Evolutionary conservation across 139 green algal species (phyloP).

Genomic region (Astrephomene gubernaculifera): DNA sequence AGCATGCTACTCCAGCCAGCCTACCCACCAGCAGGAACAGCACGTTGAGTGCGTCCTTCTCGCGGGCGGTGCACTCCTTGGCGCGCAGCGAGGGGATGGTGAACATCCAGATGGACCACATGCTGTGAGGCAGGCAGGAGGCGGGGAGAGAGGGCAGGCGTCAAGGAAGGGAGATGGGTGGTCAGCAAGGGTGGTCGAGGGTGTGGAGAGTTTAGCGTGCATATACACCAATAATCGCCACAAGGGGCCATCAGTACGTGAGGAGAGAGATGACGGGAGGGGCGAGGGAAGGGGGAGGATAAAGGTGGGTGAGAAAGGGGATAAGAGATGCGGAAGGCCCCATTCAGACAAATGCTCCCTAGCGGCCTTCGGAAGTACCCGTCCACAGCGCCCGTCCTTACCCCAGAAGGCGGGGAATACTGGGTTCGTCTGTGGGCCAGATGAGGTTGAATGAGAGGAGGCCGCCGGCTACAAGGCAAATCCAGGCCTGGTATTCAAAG

Average conservation of each 20-base stretch:
- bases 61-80: slow-evolving; percentile 86
- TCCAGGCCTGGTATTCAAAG: slow-evolving; percentile 90
- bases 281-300: too few relatives aligned
- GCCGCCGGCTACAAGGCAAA: slow-evolving; percentile 77
- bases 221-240: too few relatives aligned
- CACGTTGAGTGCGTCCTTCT: slow-evolving; percentile 98
- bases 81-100: slow-evolving; percentile 93
- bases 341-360: too few relatives aligned
- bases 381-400: too few relatives aligned
- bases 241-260: too few relatives aligned
- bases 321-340: too few relatives aligned
- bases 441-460: slow-evolving; percentile 97
- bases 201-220: too few relatives aligned
- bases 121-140: slow-evolving; percentile 63
- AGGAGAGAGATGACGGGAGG: too few relatives aligned
- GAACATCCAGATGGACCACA: slow-evolving; percentile 99
- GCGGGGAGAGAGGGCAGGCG: background rate
- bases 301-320: too few relatives aligned
- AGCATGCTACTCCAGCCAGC: too few relatives aligned
- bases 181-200: too few relatives aligned
- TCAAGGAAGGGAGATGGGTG: background rate
- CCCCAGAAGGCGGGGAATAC: slow-evolving; percentile 93
- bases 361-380: too few relatives aligned
- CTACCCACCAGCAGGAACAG: slow-evolving; percentile 83
- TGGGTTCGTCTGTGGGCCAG: slow-evolving; percentile 92